Conservation (phyloP, 2,329 filamentous ascomycete genomes). For the Pseudogymnoascus sp. region DNA sequence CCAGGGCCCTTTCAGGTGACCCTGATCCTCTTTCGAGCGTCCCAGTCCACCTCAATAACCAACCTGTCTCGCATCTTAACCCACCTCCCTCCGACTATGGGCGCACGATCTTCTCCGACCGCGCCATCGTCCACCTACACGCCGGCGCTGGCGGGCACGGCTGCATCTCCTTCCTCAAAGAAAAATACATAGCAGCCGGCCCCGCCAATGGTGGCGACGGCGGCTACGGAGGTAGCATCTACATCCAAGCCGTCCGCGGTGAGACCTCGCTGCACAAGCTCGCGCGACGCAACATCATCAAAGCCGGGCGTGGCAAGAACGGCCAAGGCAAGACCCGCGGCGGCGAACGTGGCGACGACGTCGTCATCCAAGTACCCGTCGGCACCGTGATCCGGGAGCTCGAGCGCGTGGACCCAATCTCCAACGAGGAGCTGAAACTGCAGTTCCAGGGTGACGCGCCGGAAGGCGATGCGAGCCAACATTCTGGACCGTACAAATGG, state of each 20-base stretch:
- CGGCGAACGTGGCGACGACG: constrained; percentile 75
- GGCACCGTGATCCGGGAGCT: constrained; percentile 86
- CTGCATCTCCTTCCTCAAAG: constrained; percentile 87
- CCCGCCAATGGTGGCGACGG: constrained; percentile 94
- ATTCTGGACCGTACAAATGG: constrained; percentile 30
- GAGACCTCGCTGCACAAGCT: constrained; percentile 93
- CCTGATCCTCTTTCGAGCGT: not conserved
- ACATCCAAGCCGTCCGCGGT: constrained; percentile 85
- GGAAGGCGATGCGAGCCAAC: constrained; percentile 18
- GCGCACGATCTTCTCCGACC: constrained; percentile 75
- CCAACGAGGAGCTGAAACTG: constrained; percentile 50
- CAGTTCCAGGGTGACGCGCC: constrained; percentile 16
- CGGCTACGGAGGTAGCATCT: constrained; percentile 82
- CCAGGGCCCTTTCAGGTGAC: not conserved
- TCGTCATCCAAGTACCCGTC: constrained; percentile 83
- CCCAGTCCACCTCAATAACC: constrained; percentile 2
- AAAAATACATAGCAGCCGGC: constrained; percentile 81
- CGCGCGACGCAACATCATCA: constrained; percentile 63
- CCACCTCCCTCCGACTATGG: constrained; percentile 79
- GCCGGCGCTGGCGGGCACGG: constrained; percentile 81
- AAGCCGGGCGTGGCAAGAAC: constrained; percentile 67
- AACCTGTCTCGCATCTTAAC: constrained; percentile 53
- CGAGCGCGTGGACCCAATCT: constrained; percentile 65
- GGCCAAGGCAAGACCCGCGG: constrained; percentile 65
- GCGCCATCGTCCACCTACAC: constrained; percentile 66